A percentile compares a stretch with the other conserved stretches of the same genome.
These are phyloP conservation scores for Apiospora hydei DNA, from an alignment of 2,329 filamentous ascomycete genomes.

Conservation along the genomic window DNA sequence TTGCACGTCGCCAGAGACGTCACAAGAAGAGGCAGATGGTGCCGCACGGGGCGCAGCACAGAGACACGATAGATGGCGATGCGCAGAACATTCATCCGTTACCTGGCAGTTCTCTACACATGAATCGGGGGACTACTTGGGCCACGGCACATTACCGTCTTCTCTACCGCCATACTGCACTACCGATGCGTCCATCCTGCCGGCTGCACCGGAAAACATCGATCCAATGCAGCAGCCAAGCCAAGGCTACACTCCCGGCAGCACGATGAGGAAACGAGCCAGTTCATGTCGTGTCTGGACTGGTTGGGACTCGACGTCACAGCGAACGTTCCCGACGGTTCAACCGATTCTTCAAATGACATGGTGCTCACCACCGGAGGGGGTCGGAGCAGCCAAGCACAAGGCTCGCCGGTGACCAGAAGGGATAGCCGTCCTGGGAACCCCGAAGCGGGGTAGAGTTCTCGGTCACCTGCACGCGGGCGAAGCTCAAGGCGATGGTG, in stretches of 20 bases:
- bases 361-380: not conserved
- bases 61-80: not conserved
- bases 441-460: not conserved
- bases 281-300: not conserved
- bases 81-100: too few relatives aligned
- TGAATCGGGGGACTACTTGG: too few relatives aligned
- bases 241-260: not conserved
- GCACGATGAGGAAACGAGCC: not conserved
- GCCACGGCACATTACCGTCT: too few relatives aligned
- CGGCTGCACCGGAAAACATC: too few relatives aligned
- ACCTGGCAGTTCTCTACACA: too few relatives aligned
- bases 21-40: not conserved
- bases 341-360: not conserved
- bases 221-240: not conserved
- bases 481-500: not conserved
- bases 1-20: not conserved
- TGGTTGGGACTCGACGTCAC: not conserved
- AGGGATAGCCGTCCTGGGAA: not conserved
- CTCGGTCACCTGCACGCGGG: not conserved
- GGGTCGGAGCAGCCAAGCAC: not conserved
- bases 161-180: too few relatives aligned
- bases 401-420: not conserved
- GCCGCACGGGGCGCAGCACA: not conserved
- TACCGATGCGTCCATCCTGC: too few relatives aligned
- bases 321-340: not conserved